Base-by-base conservation (phyloP, 2,329 filamentous ascomycete genomes). In the Monosporascus sp. region DNA sequence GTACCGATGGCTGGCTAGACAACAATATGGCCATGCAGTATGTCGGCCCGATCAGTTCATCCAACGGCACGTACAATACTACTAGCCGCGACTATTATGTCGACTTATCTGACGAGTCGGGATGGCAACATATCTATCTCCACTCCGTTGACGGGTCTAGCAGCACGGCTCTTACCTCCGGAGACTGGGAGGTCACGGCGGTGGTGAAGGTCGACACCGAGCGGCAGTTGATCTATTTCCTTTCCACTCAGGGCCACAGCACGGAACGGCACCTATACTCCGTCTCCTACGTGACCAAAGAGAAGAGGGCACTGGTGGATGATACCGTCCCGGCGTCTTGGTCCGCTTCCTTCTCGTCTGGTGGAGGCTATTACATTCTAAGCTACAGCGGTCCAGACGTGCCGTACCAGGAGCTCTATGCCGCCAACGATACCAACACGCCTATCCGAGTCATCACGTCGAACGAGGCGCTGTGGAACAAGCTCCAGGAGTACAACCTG, bases 201-300 rank as follows among this genome's bases (percentile, higher is more conserved):
- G 78, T 88, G 47, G 68, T 84, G 37, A 81, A 84, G 60, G 74
- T 88, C 48, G 84, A 89, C 62, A 73, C 73, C 1, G 64, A 71
- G 40, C 77, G 76, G 7, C 74, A 78, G 26, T 68, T 86, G 7
- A 68, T 88, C 50, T 87, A 87, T 71, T 89, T 81, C 70, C 76
- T 78, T 2, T 86, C 85, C 1, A 86, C 84, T 0, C 79, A 86
- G 61, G 77, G 75, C 44, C 83, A 88, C 71, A 83, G 80, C 55
- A 87, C 84, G 1, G 85, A 88, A 64, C 77, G 81, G 2, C 86
- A 89, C 59, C 61, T 89, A 5, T 89, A 87, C 72, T 85, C 81
- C 2, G 81, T 88, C 11, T 85, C 80, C 0, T 84, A 82, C 60
- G 70, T 72, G 4, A 80, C 75, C 0, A 71, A 74, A 9, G 70